phyloP scores from a whole-genome alignment of 2,329 filamentous ascomycete genomes.

The Daldinia sp. region DNA sequence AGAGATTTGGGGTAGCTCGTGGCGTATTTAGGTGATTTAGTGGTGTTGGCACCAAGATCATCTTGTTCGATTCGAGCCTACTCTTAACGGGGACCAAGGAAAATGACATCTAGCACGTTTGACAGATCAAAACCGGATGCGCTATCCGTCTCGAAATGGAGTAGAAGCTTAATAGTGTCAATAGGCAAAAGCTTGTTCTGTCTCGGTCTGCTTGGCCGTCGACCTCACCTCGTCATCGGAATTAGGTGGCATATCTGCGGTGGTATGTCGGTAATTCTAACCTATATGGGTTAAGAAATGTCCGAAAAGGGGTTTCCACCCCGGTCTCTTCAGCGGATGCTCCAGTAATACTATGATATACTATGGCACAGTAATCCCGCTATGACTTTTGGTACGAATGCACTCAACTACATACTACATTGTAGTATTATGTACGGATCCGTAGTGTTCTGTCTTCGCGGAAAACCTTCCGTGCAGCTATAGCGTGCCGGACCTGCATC shows the following conservation, averaged over 20 bases:
- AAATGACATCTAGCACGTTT: not conserved
- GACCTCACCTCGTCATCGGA: not conserved
- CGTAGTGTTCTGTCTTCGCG: slow-evolving; percentile 1
- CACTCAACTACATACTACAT: not conserved
- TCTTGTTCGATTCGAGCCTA: not conserved
- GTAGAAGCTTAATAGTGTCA: slow-evolving; percentile 9
- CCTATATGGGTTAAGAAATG: slow-evolving; percentile 7
- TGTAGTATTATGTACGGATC: not conserved
- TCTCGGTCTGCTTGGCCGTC: not conserved
- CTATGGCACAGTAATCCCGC: not conserved
- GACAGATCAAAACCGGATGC: not conserved
- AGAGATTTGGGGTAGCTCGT: not conserved
- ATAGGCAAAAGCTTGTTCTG: not conserved
- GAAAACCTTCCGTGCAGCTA: slow-evolving; percentile 15
- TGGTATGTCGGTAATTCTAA: slow-evolving; percentile 27
- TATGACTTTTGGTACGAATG: not conserved
- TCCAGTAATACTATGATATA: not conserved
- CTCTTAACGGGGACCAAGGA: not conserved
- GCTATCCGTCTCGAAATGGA: not conserved
- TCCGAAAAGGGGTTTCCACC: slow-evolving; percentile 3
- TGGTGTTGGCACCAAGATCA: not conserved
- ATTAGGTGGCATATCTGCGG: slow-evolving; percentile 18
- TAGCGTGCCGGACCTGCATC: not conserved
- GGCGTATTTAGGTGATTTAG: not conserved
- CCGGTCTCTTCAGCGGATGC: slow-evolving; percentile 4